Base-by-base conservation (phyloP, 768 basidiomycete species). In the Pleurotus ostreatus region DNA sequence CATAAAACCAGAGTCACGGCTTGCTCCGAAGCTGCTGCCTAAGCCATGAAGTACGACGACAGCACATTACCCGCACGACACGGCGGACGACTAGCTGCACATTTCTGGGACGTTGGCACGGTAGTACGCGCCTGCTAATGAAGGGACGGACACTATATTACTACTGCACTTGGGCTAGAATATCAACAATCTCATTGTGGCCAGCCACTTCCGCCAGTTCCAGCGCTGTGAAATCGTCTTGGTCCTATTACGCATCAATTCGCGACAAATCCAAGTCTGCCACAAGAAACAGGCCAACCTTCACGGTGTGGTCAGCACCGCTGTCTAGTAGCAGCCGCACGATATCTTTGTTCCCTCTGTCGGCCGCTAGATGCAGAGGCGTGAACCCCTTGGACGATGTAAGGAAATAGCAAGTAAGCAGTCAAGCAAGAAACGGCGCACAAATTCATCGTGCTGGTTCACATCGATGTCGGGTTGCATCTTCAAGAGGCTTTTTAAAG, bases 341-440 rank as follows among this genome's bases (percentile, higher is more conserved):
- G 2, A 81, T 71, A 0, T 75, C 73, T 5, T 74, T 55, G 62
- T 84, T 78, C 1, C 94, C 94, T 64, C 94, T 76, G 68, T 97
- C 94, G 23, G 86, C 83, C 4, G 94, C 94, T 0, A 95, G 76
- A 63, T 97, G 94, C 16, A 97, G 70, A 6, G 94, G 79, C 0
- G 93, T 91, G 67, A 93, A 94, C 37, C 92, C 94, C 94, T 97
- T 63, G 16, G 49, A 55, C 39, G 39, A 25, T 37, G 55, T 12
- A 15, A 45, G 15, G 45, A 13, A 38, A 20, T 20, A n/a, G 20
- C n/a, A 15, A 18, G 11, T 7, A 47, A 41, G 38, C 16, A 15
- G 18, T 8, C 8, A 47, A 41, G 30, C 25, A 26, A 23, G 26
- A 23, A n/a, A 12, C 25, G 44, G 71, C 86, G 68, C 68, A 94